Conservation (phyloP, 352 stramenopile species). For the Peronospora tabacina region DNA sequence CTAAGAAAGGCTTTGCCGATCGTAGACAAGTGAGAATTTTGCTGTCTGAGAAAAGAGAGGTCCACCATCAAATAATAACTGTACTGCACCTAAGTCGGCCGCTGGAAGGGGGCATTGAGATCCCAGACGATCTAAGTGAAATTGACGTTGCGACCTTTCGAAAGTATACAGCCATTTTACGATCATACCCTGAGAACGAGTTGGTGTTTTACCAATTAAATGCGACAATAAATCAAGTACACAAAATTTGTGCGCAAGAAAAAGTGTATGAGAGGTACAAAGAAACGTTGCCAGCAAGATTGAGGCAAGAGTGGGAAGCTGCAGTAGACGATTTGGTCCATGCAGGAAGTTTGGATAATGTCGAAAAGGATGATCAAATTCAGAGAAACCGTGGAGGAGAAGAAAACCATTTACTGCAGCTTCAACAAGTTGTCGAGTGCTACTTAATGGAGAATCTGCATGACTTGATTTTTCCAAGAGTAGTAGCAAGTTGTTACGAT, state of each 20-base stretch:
- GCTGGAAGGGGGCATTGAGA: constrained; percentile 45
- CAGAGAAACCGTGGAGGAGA: constrained; percentile 16
- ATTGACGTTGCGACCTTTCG: constrained; percentile 67
- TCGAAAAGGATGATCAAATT: constrained; percentile 20
- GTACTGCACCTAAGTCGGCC: constrained; percentile 65
- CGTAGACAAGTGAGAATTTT: constrained; percentile 61
- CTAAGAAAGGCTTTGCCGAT: constrained; percentile 41
- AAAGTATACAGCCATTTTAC: constrained; percentile 68
- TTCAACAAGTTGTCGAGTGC: constrained; percentile 75
- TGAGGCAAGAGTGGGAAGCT: constrained; percentile 50
- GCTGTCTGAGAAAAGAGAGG: constrained; percentile 55
- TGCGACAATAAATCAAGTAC: constrained; percentile 50
- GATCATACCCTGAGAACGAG: constrained; percentile 69
- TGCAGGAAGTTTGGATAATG: constrained; percentile 43
- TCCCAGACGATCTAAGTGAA: constrained; percentile 68
- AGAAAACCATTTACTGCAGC: constrained; percentile 47
- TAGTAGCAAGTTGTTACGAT: constrained; percentile 38
- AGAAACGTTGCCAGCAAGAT: constrained; percentile 35
- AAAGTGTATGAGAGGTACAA: constrained; percentile 42
- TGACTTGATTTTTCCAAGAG: constrained; percentile 38
- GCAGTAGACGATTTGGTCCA: constrained; percentile 47
- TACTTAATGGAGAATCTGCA: constrained; percentile 74
- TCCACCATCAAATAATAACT: constrained; percentile 46
- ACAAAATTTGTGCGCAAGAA: constrained; percentile 43
- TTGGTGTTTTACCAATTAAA: constrained; percentile 65